Evolutionary conservation across 148 eudicot species (phyloP).

Genomic region (Rhododendron vialii): DNA sequence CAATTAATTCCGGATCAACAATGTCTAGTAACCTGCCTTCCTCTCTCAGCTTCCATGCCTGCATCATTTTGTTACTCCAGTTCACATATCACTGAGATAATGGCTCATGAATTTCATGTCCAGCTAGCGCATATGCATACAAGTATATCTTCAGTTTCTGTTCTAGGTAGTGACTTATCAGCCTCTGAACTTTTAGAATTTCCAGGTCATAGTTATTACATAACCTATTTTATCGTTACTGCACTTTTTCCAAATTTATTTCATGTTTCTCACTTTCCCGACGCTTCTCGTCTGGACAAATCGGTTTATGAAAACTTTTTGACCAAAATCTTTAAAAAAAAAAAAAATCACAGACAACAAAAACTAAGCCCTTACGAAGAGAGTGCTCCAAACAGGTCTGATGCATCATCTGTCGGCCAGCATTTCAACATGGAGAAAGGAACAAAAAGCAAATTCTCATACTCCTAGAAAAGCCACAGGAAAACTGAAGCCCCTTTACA

Average conservation of each 20-base stretch:
- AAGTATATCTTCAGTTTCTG: too few species aligned
- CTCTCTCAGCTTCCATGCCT: too few species aligned
- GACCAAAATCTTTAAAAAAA: background rate
- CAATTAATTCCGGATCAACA: too few species aligned
- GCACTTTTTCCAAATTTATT: background rate
- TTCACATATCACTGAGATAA: too few species aligned
- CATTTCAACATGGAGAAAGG: background rate
- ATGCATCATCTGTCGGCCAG: background rate
- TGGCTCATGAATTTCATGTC: too few species aligned
- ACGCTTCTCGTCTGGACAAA: too few species aligned
- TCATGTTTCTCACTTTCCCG: too few species aligned
- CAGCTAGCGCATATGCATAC: too few species aligned
- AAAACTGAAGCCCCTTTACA: background rate
- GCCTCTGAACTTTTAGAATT: background rate
- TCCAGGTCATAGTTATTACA: background rate
- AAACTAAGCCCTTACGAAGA: background rate
- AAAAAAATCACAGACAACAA: background rate
- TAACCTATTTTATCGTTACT: background rate
- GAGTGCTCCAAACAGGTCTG: background rate
- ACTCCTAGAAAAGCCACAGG: background rate
- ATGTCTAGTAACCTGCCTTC: too few species aligned
- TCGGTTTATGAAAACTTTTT: too few species aligned
- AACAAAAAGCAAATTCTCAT: background rate
- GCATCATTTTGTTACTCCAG: too few species aligned
- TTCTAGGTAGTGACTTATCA: too few species aligned